A percentile compares a stretch with the other conserved stretches of the same genome.
These are phyloP conservation scores for Verbascum thapsus DNA, from an alignment of 257 asterid genomes.

Conservation along the genomic window DNA sequence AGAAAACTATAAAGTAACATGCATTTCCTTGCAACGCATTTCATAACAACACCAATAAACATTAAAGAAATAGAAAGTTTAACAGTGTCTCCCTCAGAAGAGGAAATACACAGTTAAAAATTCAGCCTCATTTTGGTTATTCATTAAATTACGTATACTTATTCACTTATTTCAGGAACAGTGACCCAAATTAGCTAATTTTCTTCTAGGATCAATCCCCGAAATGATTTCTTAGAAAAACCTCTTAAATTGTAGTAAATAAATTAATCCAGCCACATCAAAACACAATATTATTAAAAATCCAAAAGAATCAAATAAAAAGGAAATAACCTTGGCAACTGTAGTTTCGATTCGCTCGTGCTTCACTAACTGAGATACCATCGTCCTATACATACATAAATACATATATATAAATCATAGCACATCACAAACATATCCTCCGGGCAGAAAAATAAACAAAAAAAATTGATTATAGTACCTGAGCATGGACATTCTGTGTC, in stretches of 20 bases:
- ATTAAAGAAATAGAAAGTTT: not conserved
- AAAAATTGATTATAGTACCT: conserved; percentile 40
- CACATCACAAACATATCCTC: not conserved
- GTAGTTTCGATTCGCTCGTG: conserved; percentile 97
- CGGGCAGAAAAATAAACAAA: no score
- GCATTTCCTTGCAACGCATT: no score
- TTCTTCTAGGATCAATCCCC: not conserved
- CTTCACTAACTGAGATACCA: conserved; percentile 93
- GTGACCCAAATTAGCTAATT: not conserved
- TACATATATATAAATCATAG: not conserved
- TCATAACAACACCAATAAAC: not conserved
- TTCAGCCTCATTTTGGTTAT: not conserved
- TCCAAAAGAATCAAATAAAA: not conserved
- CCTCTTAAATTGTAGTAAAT: no score
- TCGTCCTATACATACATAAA: conserved; percentile 52
- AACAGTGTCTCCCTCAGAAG: not conserved
- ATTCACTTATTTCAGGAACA: not conserved
- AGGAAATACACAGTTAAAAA: conserved; percentile 5
- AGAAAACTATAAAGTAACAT: no score
- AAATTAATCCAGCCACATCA: not conserved
- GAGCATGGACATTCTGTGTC: conserved; percentile 90
- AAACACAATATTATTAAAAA: no score
- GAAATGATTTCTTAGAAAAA: not conserved
- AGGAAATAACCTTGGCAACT: conserved; percentile 68
- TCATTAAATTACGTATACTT: no score